A percentile compares a stretch with the other conserved stretches of the same genome.
Conservation (phyloP, 805 yeast species). For the Metschnikowia amazonensis region DNA sequence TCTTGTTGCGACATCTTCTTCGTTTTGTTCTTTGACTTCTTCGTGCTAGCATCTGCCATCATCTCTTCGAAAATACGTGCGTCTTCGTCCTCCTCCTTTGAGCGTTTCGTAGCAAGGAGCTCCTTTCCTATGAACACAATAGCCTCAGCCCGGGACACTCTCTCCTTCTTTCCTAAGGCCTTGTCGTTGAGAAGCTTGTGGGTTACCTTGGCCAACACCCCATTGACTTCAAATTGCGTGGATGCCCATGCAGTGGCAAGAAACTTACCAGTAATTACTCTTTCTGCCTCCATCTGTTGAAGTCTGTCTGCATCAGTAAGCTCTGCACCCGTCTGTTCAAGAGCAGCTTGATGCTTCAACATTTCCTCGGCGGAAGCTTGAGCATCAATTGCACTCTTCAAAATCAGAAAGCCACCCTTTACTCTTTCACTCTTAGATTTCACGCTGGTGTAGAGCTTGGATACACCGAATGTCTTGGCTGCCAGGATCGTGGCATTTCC, state of each 20-base stretch:
- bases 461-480: constrained; percentile 78
- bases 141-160: constrained; percentile 76
- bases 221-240: constrained; percentile 82
- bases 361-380: constrained; percentile 68
- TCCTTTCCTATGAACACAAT: constrained; percentile 66
- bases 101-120: constrained; percentile 63
- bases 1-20: constrained; percentile 13
- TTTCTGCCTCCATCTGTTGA: constrained; percentile 66
- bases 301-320: constrained; percentile 31
- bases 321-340: constrained; percentile 30
- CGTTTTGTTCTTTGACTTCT: constrained; percentile 35
- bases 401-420: constrained; percentile 76
- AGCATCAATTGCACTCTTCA: constrained; percentile 85
- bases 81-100: constrained; percentile 89
- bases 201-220: constrained; percentile 75
- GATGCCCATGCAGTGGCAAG: constrained; percentile 95
- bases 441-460: constrained; percentile 75
- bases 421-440: constrained; percentile 82
- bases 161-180: constrained; percentile 52
- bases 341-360: constrained; percentile 61
- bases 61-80: constrained; percentile 87
- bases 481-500: constrained; percentile 72
- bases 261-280: constrained; percentile 80
- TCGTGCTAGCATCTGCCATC: constrained; percentile 77
- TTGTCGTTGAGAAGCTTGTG: constrained; percentile 52